Evolutionary conservation across 139 green algal genomes (phyloP), one percentile per base, ranked within the genome.

Genomic region (Astrephomene gubernaculifera): DNA sequence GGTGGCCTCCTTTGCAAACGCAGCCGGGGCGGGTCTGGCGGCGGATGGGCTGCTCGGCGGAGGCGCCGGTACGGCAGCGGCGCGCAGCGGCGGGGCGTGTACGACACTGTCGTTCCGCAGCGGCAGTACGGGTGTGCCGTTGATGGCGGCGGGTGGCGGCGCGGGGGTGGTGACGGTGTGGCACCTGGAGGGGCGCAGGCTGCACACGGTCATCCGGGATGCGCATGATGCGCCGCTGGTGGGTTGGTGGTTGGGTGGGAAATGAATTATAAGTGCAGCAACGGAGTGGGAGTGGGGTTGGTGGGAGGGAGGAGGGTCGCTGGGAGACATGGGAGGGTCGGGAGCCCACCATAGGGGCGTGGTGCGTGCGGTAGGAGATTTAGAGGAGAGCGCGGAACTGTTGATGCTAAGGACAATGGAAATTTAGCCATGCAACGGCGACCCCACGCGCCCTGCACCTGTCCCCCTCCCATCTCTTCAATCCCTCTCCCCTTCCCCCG

Each of bases 131-230:
- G 93, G 93, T 8, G 44, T 93, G 68, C 94, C 94, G 5, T 85
- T 98, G 22, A 88, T 99, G 90, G 97, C 97, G 31, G 95, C 92
- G 0, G 97, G 94, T 8, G 95, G 97, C 87, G 65, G 92, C 38
- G 87, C 83, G 24, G 97, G 97, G 24, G 92, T 92, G 29, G 87
- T 99, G 36, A 97, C 93, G 2, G 82, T 99, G 17, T 99, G 97
- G 97, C 88, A 99, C 89, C 92, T 99, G 64, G 97, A 99, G 85
- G 80, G 93, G 70, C 87, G 92, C 6, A 86, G 89, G 44, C 90
- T 99, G 69, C 91, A 95, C 71, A 91, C 90, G 0, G 89, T 98
- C 29, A 90, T 97, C n/a, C 73, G 85, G 1, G 92, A 95, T 63
- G 95, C 95, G 1, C 97, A 99, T 86, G 95, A 96, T 74, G 92